Percentiles rank a stretch among this genome's conserved stretches.
phyloP scores from a whole-genome alignment of 768 basidiomycete genomes.

The Rhizopogon roseolus region DNA sequence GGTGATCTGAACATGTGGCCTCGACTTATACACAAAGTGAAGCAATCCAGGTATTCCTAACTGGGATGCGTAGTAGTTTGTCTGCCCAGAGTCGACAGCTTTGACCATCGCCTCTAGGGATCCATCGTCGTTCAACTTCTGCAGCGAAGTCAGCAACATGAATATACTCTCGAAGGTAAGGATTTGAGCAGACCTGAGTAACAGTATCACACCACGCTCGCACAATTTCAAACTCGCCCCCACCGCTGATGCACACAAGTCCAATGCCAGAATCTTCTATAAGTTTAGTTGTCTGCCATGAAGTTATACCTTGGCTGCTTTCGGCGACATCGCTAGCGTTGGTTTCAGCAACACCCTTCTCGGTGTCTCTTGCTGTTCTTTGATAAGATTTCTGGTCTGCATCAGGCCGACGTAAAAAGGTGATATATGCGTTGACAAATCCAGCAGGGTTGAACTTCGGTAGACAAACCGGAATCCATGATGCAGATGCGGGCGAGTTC shows the following conservation, averaged over 20 bases:
- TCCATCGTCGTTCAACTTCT: constrained; percentile 67
- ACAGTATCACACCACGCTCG: constrained; percentile 70
- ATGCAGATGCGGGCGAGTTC: constrained; percentile 75
- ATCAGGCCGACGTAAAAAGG: constrained; percentile 51
- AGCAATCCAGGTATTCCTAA: constrained; percentile 86
- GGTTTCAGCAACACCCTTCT: neutral
- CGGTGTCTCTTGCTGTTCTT: constrained; percentile 3
- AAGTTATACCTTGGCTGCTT: constrained; percentile 13
- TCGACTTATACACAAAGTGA: constrained; percentile 94
- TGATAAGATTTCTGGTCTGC: neutral
- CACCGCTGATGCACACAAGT: constrained; percentile 76
- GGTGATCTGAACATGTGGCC: constrained; percentile 86
- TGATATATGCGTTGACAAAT: constrained; percentile 90
- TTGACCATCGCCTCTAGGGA: constrained; percentile 45
- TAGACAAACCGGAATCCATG: constrained; percentile 94
- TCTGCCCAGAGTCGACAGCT: constrained; percentile 42
- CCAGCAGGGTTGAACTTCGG: constrained; percentile 89
- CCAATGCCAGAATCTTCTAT: constrained; percentile 40
- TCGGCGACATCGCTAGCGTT: constrained; percentile 2
- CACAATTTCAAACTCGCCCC: constrained; percentile 82
- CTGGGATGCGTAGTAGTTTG: constrained; percentile 66
- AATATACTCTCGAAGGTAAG: neutral
- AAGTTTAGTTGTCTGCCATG: neutral
- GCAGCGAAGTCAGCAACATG: constrained; percentile 2
- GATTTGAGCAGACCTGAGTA: constrained; percentile 40